Base-by-base conservation (phyloP, 1,139 yeast species). In the Pichia cactophila region DNA sequence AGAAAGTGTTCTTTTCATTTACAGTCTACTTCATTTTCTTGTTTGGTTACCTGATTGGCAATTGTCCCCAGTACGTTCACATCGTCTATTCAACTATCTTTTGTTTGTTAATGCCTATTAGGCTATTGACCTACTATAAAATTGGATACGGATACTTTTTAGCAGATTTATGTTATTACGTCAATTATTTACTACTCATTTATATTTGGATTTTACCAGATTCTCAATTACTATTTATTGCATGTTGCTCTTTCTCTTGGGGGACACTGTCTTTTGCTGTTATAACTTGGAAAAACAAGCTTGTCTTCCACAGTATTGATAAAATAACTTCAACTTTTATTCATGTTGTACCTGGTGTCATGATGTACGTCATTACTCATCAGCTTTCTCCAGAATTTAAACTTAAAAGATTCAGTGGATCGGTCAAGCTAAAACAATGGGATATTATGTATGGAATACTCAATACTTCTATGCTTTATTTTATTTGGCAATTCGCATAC, bases 221-320 rank as follows among this genome's bases (percentile, higher is more conserved):
- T 42, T 86, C 95, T 1, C 73, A 74, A 42, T 75, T 81, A 50
- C 70, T 92, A 41, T 90, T 85, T 66, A 79, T 87, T 28, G 77
- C 92, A 10, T 89, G 94, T 57, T 90, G 87, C 67, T 85, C 96
- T 14, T 78, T 92, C 52, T 77, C 95, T 2, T 81, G 85, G 71
- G 97, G 97, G 1, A 87, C 97, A 0, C 69, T 92, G 48, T 79
- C 96, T 10, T 90, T 88, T 77, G 97, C 97, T 0, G 96, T 92
- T 20, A 83, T 90, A 39, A 87, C 97, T 0, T 92, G 98, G 98
- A 75, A 96, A 60, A 92, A 92, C 64, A 89, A 96, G 9, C 73
- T 92, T 51, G 97, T 92, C 9, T 73, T 92, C 45, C 98, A 92
- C 62, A 84, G 94, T 17, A 78, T 92, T 55, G 97, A 90, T 56